These are phyloP conservation scores for Schizonepeta tenuifolia DNA, from an alignment of 257 asterid genomes.

Conservation along the genomic window DNA sequence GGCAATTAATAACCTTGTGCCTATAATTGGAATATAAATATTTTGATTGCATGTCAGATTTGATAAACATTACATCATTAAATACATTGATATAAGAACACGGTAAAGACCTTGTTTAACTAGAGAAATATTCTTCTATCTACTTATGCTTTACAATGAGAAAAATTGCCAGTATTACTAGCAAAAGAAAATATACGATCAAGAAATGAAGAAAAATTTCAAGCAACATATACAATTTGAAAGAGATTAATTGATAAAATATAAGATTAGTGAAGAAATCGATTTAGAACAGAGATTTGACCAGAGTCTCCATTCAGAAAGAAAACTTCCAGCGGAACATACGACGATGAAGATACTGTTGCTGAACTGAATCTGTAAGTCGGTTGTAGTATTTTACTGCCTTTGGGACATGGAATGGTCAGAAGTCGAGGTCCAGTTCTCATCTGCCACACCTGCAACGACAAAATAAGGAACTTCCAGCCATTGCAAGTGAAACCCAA, in stretches of 20 bases:
- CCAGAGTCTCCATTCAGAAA: constrained; percentile 96
- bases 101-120: background rate
- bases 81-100: background rate
- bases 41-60: too few species aligned
- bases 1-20: background rate
- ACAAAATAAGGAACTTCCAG: constrained; percentile 6
- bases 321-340: constrained; percentile 82
- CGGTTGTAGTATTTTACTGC: constrained; percentile 88
- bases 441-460: constrained; percentile 95
- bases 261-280: constrained; percentile 51
- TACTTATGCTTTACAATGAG: background rate
- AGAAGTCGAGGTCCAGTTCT: constrained; percentile 91
- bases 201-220: constrained; percentile 3
- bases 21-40: too few species aligned
- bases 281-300: constrained; percentile 75
- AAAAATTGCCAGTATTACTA: background rate
- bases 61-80: background rate
- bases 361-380: constrained; percentile 80
- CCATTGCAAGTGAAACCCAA: background rate
- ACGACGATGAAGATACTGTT: constrained; percentile 43
- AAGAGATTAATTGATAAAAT: constrained; percentile 23
- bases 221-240: constrained; percentile 34
- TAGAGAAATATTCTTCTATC: background rate
- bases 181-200: constrained; percentile 14
- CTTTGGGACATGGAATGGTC: constrained; percentile 86